These are phyloP conservation scores for Helotiales sp. DNA, from an alignment of 2,329 filamentous ascomycete species.

Conservation along the genomic window DNA sequence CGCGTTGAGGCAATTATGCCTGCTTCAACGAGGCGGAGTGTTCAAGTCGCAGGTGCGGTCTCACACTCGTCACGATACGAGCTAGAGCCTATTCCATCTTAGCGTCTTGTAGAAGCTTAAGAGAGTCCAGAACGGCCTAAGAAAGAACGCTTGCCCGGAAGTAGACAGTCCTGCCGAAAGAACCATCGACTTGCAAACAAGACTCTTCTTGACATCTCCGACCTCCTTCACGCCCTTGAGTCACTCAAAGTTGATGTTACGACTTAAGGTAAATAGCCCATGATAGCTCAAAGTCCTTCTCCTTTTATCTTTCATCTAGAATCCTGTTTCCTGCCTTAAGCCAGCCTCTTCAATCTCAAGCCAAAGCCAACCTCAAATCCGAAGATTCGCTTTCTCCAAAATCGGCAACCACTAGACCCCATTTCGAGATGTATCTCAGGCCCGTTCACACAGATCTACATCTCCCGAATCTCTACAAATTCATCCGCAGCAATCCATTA, in stretches of 20 bases:
- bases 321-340: background rate
- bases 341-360: background rate
- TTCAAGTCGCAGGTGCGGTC: no score
- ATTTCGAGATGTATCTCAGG: conserved; percentile 56
- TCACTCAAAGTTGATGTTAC: background rate
- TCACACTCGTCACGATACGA: no score
- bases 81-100: no score
- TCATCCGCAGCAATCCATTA: conserved; percentile 61
- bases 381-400: background rate
- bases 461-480: conserved; percentile 49
- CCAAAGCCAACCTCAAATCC: background rate
- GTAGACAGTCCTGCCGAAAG: no score
- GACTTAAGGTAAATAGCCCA: background rate
- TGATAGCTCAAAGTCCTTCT: background rate
- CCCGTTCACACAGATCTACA: conserved; percentile 51
- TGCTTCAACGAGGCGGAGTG: no score
- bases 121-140: no score
- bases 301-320: background rate
- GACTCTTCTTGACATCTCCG: no score
- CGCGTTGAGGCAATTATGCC: no score
- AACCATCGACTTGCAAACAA: no score
- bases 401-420: background rate
- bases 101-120: no score
- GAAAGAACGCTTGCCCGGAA: no score
- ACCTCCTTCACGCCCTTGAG: no score